phyloP scores from a whole-genome alignment of 139 green algal species.

The Cymbomonas tetramitiformis region DNA sequence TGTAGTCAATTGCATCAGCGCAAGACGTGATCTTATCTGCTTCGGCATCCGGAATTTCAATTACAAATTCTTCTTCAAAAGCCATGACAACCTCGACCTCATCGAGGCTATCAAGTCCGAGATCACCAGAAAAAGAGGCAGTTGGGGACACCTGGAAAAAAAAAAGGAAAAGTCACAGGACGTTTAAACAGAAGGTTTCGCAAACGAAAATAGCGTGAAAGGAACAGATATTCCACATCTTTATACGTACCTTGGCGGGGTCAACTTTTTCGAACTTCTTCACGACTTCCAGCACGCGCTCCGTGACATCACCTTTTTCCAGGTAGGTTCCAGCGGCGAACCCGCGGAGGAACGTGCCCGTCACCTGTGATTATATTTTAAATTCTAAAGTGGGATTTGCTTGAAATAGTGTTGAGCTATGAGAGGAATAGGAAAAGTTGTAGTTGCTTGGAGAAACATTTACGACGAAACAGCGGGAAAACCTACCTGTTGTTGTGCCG shows the following conservation, averaged over 20 bases:
- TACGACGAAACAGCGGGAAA: too few relatives aligned
- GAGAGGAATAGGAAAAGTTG: too few relatives aligned
- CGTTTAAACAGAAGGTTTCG: not conserved
- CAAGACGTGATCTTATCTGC: slow-evolving; percentile 88
- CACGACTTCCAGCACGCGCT: slow-evolving; percentile 76
- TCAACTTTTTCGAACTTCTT: slow-evolving; percentile 98
- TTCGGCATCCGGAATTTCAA: slow-evolving; percentile 95
- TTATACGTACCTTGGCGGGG: slow-evolving; percentile 58
- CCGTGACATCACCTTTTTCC: slow-evolving; percentile 78
- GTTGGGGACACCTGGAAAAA: slow-evolving; percentile 37
- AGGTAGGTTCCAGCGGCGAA: slow-evolving; percentile 49
- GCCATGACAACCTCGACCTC: slow-evolving; percentile 98
- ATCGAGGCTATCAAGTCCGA: slow-evolving; percentile 93
- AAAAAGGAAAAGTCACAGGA: not conserved
- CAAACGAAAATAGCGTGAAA: not conserved
- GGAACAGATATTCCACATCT: not conserved
- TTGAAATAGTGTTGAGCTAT: too few relatives aligned
- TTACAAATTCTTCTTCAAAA: slow-evolving; percentile 95
- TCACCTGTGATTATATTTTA: too few relatives aligned
- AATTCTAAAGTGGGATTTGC: too few relatives aligned
- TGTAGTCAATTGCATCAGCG: slow-evolving; percentile 80
- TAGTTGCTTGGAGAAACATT: too few relatives aligned
- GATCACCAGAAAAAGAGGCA: slow-evolving; percentile 76
- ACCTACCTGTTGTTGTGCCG: too few relatives aligned
- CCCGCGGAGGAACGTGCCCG: too few relatives aligned